These are phyloP conservation scores for Croton laevigatus DNA, from an alignment of 441 rosid species.

Conservation along the genomic window DNA sequence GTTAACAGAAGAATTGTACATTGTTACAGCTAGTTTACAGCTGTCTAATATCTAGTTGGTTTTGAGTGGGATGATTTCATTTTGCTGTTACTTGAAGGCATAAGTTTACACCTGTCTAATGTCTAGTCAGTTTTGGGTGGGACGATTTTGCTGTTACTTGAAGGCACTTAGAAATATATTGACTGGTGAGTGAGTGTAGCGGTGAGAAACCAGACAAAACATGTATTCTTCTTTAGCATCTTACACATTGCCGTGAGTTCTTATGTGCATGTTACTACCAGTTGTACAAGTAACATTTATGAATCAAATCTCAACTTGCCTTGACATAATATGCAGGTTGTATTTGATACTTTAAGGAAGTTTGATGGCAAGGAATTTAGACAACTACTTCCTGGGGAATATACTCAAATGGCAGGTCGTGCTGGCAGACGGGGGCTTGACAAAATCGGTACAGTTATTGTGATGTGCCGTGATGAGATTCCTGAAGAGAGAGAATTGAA, in stretches of 20 bases:
- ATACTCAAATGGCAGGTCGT: conserved; percentile 99
- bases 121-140: too few species aligned
- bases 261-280: neutral
- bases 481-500: conserved; percentile 69
- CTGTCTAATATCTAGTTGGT: neutral
- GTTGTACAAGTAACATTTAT: conserved; percentile 14
- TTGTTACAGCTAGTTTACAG: neutral
- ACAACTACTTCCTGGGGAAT: conserved; percentile 90
- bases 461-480: conserved; percentile 97
- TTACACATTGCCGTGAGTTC: neutral
- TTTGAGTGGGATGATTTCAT: neutral
- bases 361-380: conserved; percentile 96
- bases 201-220: neutral
- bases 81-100: conserved; percentile 2
- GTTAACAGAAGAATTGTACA: neutral
- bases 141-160: too few species aligned
- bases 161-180: too few species aligned
- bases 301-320: conserved; percentile 21
- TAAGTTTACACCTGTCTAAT: too few species aligned
- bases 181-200: neutral
- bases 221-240: neutral
- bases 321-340: conserved; percentile 53
- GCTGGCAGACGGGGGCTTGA: conserved; percentile 99
- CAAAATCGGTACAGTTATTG: conserved; percentile 87
- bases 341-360: conserved; percentile 91